phyloP scores from a whole-genome alignment of 1,139 yeast species.

The Komagataea norvegica region DNA sequence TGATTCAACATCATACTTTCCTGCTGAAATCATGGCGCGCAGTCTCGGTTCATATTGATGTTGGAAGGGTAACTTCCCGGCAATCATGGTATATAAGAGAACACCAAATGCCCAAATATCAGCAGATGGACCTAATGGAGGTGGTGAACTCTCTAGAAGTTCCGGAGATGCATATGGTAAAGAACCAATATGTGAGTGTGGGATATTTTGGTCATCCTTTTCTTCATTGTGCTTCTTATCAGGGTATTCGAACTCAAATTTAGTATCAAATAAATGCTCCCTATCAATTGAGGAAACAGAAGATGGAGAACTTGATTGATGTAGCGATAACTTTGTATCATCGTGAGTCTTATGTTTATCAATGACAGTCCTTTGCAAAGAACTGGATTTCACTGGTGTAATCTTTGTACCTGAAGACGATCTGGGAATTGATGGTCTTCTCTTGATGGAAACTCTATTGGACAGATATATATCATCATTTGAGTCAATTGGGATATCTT shows the following conservation, averaged over 20 bases:
- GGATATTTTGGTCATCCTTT: constrained; percentile 30
- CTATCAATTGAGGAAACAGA: background rate
- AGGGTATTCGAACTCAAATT: constrained; percentile 11
- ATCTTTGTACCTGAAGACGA: constrained; percentile 37
- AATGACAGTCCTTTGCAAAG: constrained; percentile 23
- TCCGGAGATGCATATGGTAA: constrained; percentile 93
- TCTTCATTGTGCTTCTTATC: constrained; percentile 15
- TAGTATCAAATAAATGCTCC: constrained; percentile 10
- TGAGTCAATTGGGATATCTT: constrained; percentile 9
- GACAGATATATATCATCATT: constrained; percentile 8
- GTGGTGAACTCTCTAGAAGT: constrained; percentile 59
- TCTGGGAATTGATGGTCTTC: constrained; percentile 36
- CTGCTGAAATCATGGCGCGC: constrained; percentile 66
- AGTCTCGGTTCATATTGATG: constrained; percentile 79
- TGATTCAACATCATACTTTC: constrained; percentile 48
- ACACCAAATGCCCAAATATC: constrained; percentile 95
- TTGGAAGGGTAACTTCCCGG: constrained; percentile 75
- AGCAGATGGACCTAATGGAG: constrained; percentile 66
- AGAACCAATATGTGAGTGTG: constrained; percentile 77
- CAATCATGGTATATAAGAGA: constrained; percentile 62
- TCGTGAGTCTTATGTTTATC: constrained; percentile 29
- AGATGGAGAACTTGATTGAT: background rate
- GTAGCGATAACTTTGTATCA: constrained; percentile 24
- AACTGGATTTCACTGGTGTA: constrained; percentile 12
- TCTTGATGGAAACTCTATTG: constrained; percentile 10